A percentile compares a stretch with the other conserved stretches of the same genome.
Conservation (phyloP, 1,284 basidiomycete species). For the Ceratobasidium papillatum region DNA sequence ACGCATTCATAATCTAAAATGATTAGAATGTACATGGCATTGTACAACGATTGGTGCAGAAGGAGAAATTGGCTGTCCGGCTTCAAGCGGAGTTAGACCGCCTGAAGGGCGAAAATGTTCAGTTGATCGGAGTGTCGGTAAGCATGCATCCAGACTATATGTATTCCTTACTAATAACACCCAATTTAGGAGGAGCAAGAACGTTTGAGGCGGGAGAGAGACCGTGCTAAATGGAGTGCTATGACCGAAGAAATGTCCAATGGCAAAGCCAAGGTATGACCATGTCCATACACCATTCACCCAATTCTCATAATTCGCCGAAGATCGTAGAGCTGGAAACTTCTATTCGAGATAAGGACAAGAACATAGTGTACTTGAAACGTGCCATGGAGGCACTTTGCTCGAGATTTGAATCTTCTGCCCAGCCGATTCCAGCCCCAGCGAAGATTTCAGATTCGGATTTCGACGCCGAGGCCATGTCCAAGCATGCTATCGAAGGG, state of each 20-base stretch:
- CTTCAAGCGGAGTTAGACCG: constrained; percentile 78
- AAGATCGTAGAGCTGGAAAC: constrained; percentile 67
- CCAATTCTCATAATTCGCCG: not conserved
- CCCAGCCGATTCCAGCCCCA: constrained; percentile 51
- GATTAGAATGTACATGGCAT: constrained; percentile 73
- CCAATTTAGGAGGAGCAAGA: constrained; percentile 72
- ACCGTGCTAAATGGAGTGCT: constrained; percentile 74
- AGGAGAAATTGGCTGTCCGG: constrained; percentile 83
- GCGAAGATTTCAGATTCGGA: constrained; percentile 58
- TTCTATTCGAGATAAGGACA: constrained; percentile 64
- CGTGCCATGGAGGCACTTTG: constrained; percentile 86
- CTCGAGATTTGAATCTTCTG: constrained; percentile 67
- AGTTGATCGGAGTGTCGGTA: constrained; percentile 46
- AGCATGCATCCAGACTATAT: not conserved
- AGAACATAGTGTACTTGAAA: constrained; percentile 80
- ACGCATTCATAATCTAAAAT: not conserved
- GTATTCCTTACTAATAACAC: not conserved
- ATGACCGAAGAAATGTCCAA: constrained; percentile 80
- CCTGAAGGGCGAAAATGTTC: constrained; percentile 66
- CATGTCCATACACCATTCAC: constrained; percentile 36
- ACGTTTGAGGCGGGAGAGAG: constrained; percentile 72
- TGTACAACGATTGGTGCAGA: constrained; percentile 82
- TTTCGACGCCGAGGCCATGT: constrained; percentile 76
- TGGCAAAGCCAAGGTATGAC: constrained; percentile 69
- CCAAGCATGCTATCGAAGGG: constrained; percentile 72